Evolutionary conservation across 306 rosid genomes (phyloP), one percentile per base, ranked within the genome.

Genomic region (Potentilla sterilis): DNA sequence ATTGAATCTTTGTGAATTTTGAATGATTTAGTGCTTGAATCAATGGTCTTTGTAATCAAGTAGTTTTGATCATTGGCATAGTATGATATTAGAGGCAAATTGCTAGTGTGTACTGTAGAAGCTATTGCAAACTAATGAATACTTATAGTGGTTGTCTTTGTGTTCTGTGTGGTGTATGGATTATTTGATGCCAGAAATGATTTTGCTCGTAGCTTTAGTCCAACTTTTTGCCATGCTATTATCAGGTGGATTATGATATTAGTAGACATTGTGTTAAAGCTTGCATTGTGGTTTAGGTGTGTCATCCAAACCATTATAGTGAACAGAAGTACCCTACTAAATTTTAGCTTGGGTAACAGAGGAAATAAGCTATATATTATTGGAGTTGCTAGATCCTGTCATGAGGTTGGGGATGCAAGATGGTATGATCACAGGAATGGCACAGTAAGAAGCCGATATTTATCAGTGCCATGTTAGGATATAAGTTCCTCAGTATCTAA

Each of bases 1-100:
- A 54, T 21, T 38, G 75, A 52, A 51, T 38, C 35, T 70, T 67
- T 49, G n/a, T 62, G 67, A 62, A 62, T 62, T 63, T 34, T 3
- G 19, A 70, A 34, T 49, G 75, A 28, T 48, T 70, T 51, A 42
- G 10, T 35, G 51, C 32, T 19, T 9, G 18, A 41, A 41, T 4
- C 9, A 41, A 35, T 64, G 22, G 37, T 63, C 10, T 63, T 40
- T 65, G 48, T 65, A 65, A 35, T 38, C 44, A 11, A 63, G 4
- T 66, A 18, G 21, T 62, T 28, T 32, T 61, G 40, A 22, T 52
- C 15, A 55, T 55, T 3, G 62, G 5, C 4, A 37, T 51, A 51
- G 1, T n/a, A 10, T 28, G 13, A n/a, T 14, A 5, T 32, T 62
- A 6, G 5, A 61, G 67, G 41, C 19, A 61, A 32, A 61, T 7